Base-by-base conservation (phyloP, 2,329 filamentous ascomycete genomes). In the Cadophora gregata region DNA sequence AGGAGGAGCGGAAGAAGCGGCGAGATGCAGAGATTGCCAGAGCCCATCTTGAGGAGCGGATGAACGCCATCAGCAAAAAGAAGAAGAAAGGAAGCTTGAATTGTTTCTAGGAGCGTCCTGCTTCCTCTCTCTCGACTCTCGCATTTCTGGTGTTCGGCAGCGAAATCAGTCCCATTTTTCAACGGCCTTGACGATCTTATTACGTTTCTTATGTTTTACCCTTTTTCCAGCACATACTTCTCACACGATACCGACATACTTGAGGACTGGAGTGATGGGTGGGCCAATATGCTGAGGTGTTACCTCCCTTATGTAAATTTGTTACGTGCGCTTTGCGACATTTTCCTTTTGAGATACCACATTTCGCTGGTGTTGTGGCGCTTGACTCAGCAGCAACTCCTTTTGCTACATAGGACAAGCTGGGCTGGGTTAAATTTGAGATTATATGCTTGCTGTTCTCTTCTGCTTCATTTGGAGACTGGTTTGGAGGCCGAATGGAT, bases 1-100 rank as follows among this genome's bases (percentile, higher is more conserved):
- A 99, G 78, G 95, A 99, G 80, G 96, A 99, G 85, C 88, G 95
- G 74, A 95, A 93, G 82, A 96, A 97, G 81, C 86, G 96, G 68
- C 86, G 93, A 71, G 92, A 95, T 70, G 94, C 96, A 42, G 96
- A 99, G 82, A 88, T 91, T 71, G 96, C 96, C 51, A 86, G 92
- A 63, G 92, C 91, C 47, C 92, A 97, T 75, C 86, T 99, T 29
- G 95, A 99, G 81, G 93, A 97, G 82, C 88, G 95, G 65, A 99
- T 99, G 89, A 93, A 95, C 76, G 90, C 92, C 66, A 90, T 96
- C 78, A 94, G 90, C 80, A 88, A 86, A 77, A 90, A 92, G 82
- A 97, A 76, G 69, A 76, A 96, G 87, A 97, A 97, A 86, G 89
- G 91, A 75, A 94, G 91, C 73, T 86, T 99, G 80, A 98, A 97